These are phyloP conservation scores for Wickerhamiella azymoides DNA, from an alignment of 805 yeast species.

Conservation along the genomic window DNA sequence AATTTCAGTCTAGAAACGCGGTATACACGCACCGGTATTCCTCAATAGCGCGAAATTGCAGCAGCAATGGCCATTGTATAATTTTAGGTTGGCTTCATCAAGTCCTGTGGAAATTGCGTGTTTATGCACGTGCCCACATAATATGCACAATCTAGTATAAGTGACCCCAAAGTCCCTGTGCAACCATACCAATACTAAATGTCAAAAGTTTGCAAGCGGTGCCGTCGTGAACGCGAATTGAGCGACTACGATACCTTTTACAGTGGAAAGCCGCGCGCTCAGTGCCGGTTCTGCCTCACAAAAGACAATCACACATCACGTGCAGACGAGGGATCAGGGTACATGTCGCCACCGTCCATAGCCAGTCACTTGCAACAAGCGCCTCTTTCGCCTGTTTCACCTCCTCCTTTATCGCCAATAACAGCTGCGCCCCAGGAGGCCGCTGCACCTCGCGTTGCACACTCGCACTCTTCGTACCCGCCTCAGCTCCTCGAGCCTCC, in stretches of 20 bases:
- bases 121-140: neutral
- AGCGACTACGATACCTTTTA: slow-evolving; percentile 5
- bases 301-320: slow-evolving; percentile 6
- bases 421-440: neutral
- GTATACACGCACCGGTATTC: too few species aligned
- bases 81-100: neutral
- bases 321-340: neutral
- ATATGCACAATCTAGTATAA: neutral
- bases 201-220: slow-evolving; percentile 1
- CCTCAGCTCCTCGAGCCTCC: slow-evolving; percentile 4
- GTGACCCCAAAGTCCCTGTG: neutral
- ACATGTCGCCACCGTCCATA: neutral
- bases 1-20: neutral
- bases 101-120: neutral
- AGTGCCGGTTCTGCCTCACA: slow-evolving; percentile 7
- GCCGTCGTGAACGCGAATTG: neutral
- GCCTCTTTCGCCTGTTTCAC: neutral
- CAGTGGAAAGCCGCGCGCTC: slow-evolving; percentile 6
- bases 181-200: neutral
- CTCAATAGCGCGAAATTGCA: too few species aligned
- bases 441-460: neutral
- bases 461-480: neutral
- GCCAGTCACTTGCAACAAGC: neutral
- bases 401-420: neutral
- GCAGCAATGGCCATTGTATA: too few species aligned